Evolutionary conservation across 1,139 yeast genomes (phyloP).

Genomic region (Sugiyamaella grinbergsii): DNA sequence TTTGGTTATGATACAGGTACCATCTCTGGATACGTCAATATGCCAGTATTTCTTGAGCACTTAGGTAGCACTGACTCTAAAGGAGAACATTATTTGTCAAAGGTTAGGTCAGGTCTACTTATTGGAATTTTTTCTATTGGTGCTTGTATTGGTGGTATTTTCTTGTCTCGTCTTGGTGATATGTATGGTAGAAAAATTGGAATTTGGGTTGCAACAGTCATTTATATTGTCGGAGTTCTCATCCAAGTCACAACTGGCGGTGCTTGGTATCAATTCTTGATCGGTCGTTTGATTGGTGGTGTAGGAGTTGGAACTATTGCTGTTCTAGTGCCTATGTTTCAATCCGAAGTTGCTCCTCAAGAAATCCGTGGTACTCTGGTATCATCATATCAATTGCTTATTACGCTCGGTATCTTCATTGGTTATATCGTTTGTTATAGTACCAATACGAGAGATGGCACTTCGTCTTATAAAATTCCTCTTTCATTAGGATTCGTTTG

Average conservation of each 20-base stretch:
- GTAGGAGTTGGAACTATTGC: conserved; percentile 70
- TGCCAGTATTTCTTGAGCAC: conserved; percentile 59
- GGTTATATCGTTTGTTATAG: conserved; percentile 71
- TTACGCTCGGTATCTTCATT: conserved; percentile 67
- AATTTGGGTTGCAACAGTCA: conserved; percentile 48
- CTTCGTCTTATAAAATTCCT: conserved; percentile 68
- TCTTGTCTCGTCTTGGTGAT: conserved; percentile 55
- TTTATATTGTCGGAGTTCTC: conserved; percentile 54
- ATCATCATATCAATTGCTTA: conserved; percentile 66
- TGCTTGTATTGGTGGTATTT: conserved; percentile 51
- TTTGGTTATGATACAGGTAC: conserved; percentile 64
- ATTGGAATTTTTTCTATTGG: conserved; percentile 58
- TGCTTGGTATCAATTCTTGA: conserved; percentile 45
- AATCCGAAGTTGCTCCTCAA: conserved; percentile 71
- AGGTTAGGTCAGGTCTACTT: conserved; percentile 52
- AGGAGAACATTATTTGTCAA: conserved; percentile 40
- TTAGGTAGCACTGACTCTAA: conserved; percentile 46
- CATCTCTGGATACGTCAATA: conserved; percentile 69
- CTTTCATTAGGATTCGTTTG: conserved; percentile 51
- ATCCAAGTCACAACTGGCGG: conserved; percentile 53
- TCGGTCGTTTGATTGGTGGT: conserved; percentile 56
- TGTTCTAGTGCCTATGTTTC: conserved; percentile 66
- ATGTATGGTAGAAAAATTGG: conserved; percentile 55
- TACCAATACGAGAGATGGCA: conserved; percentile 52
- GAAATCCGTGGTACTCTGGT: conserved; percentile 68